Percentiles rank a stretch among this genome's conserved stretches.
These are phyloP conservation scores for Fusarium sororula DNA, from an alignment of 2,329 filamentous ascomycete genomes.

Conservation along the genomic window DNA sequence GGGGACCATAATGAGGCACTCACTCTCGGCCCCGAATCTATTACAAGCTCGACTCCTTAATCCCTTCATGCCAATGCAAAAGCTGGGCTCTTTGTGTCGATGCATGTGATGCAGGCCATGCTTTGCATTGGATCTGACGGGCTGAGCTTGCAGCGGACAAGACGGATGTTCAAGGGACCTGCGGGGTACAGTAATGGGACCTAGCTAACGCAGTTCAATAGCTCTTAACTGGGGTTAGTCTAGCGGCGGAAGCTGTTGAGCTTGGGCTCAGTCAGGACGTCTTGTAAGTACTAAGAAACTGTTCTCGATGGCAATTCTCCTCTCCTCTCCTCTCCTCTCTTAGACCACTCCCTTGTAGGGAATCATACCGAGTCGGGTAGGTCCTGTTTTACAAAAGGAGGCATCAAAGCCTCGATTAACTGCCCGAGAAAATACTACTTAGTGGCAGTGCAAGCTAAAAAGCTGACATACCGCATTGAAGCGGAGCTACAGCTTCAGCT, in stretches of 20 bases:
- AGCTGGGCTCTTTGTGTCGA: neutral
- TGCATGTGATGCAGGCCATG: slow-evolving; percentile 13
- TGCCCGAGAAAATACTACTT: neutral
- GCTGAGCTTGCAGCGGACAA: neutral
- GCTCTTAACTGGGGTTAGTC: neutral
- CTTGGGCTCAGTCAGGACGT: neutral
- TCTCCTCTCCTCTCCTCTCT: neutral
- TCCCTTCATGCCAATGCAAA: neutral
- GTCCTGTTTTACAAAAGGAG: neutral
- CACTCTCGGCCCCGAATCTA: neutral
- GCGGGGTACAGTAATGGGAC: slow-evolving; percentile 18
- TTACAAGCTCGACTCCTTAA: neutral
- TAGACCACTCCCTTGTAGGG: neutral
- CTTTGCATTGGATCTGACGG: neutral
- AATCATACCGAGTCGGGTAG: neutral
- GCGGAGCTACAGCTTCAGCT: neutral
- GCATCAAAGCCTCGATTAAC: neutral
- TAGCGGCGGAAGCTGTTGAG: neutral
- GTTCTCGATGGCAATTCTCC: neutral
- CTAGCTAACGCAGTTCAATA: neutral
- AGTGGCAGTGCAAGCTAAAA: slow-evolving; percentile 4
- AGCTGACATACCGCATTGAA: slow-evolving; percentile 1
- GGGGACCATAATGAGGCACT: neutral
- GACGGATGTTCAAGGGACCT: slow-evolving; percentile 20
- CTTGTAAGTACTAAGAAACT: neutral